A percentile compares a stretch with the other conserved stretches of the same genome.
These are phyloP conservation scores for Juncus inflexus DNA, from an alignment of 176 grass and related monocot species.

Conservation along the genomic window DNA sequence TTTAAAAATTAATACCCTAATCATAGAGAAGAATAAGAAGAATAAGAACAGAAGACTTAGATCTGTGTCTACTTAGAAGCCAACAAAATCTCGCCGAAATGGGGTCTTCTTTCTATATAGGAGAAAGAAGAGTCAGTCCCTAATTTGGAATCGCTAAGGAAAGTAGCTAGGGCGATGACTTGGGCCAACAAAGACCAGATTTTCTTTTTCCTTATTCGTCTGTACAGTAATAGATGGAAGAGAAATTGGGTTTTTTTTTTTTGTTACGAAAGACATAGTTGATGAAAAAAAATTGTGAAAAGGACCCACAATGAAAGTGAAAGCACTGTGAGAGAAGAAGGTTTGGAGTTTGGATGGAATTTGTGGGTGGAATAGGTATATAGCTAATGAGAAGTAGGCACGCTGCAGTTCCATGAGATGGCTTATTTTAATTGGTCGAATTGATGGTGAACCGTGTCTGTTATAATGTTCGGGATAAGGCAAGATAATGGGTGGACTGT, in stretches of 20 bases:
- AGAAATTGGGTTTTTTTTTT: slow-evolving; percentile 3
- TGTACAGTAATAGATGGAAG: background rate
- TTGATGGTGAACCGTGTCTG: no score
- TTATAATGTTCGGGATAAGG: no score
- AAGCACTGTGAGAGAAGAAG: no score
- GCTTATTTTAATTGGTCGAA: no score
- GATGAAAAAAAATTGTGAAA: slow-evolving; percentile 15
- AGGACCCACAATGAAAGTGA: slow-evolving; percentile 6
- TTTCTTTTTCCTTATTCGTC: slow-evolving; percentile 22
- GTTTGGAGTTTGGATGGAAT: no score
- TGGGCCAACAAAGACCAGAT: background rate
- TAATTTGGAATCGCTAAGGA: slow-evolving; percentile 8
- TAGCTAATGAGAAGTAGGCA: no score
- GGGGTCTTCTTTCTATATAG: slow-evolving; percentile 3
- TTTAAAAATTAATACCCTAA: slow-evolving; percentile 1
- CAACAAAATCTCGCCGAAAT: slow-evolving; percentile 6
- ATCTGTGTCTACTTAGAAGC: slow-evolving; percentile 8
- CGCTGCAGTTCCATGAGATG: no score
- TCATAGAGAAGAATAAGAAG: background rate
- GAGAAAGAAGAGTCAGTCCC: background rate
- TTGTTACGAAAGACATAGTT: no score
- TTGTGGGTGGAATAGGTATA: no score
- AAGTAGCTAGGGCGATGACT: background rate
- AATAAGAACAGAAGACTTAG: background rate
- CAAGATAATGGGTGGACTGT: no score